Conservation (phyloP, 257 asterid genomes). For the Jacaranda mimosifolia region DNA sequence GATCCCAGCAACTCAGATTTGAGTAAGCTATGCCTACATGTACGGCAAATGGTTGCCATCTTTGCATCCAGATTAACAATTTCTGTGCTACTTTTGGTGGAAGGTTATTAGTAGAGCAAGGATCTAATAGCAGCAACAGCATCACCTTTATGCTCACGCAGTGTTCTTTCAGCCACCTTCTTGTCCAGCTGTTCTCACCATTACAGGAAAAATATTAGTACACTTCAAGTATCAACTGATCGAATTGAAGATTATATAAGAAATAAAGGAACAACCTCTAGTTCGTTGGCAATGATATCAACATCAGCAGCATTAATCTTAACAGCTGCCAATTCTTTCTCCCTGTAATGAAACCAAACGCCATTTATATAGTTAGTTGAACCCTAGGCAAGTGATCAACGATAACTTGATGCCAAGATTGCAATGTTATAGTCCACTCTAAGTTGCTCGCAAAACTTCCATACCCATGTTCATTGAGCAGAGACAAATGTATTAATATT, state of each 20-base stretch:
- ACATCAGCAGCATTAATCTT: slow-evolving; percentile 85
- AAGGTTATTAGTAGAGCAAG: slow-evolving; percentile 60
- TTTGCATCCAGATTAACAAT: not conserved
- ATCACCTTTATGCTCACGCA: slow-evolving; percentile 93
- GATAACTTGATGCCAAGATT: not conserved
- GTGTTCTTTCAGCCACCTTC: slow-evolving; percentile 88
- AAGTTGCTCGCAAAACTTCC: too few relatives aligned
- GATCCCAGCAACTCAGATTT: slow-evolving; percentile 8
- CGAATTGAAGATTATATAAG: not conserved
- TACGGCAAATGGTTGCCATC: not conserved
- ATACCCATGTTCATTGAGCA: too few relatives aligned
- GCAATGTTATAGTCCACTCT: too few relatives aligned
- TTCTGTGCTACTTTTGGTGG: not conserved
- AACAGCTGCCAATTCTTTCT: slow-evolving; percentile 94
- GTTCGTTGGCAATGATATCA: slow-evolving; percentile 86
- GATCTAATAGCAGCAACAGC: slow-evolving; percentile 93
- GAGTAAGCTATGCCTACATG: not conserved
- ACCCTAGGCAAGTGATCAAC: not conserved
- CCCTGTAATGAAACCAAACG: slow-evolving; percentile 52
- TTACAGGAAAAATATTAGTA: not conserved
- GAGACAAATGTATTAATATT: too few relatives aligned
- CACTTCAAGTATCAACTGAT: not conserved
- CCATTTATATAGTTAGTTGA: slow-evolving; percentile 6
- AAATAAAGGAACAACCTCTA: slow-evolving; percentile 61
- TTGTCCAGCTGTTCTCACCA: slow-evolving; percentile 68